These are phyloP conservation scores for Euphrasia confusa DNA, from an alignment of 257 asterid genomes.

Conservation along the genomic window DNA sequence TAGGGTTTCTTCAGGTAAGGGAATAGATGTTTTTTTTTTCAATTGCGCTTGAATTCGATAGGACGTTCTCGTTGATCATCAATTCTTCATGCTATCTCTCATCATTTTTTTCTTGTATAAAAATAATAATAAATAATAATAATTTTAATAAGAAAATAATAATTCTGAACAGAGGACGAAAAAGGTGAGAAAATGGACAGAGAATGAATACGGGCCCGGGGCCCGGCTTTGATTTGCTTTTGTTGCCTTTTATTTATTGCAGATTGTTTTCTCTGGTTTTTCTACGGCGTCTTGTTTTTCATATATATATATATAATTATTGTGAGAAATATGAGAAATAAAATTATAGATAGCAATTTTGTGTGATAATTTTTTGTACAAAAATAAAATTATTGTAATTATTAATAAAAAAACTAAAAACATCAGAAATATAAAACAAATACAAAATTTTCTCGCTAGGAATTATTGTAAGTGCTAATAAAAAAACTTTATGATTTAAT, in stretches of 20 bases:
- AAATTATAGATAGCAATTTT: too few relatives aligned
- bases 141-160: neutral
- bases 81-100: neutral
- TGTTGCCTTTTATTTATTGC: neutral
- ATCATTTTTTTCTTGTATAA: neutral
- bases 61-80: constrained; percentile 22
- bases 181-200: neutral
- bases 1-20: constrained; percentile 32
- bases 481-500: too few relatives aligned
- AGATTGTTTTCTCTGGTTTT: too few relatives aligned
- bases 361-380: too few relatives aligned
- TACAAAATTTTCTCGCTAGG: too few relatives aligned
- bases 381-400: too few relatives aligned
- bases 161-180: neutral
- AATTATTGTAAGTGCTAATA: too few relatives aligned
- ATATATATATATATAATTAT: too few relatives aligned
- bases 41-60: constrained; percentile 19
- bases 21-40: constrained; percentile 7
- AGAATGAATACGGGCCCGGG: neutral
- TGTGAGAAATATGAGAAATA: too few relatives aligned
- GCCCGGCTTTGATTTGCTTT: neutral
- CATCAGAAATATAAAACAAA: too few relatives aligned
- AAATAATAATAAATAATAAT: neutral
- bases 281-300: too few relatives aligned
- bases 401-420: too few relatives aligned